Evolutionary conservation across 257 asterid species (phyloP), one percentile per base, ranked within the genome.

Genomic region (Solanum chilense): DNA sequence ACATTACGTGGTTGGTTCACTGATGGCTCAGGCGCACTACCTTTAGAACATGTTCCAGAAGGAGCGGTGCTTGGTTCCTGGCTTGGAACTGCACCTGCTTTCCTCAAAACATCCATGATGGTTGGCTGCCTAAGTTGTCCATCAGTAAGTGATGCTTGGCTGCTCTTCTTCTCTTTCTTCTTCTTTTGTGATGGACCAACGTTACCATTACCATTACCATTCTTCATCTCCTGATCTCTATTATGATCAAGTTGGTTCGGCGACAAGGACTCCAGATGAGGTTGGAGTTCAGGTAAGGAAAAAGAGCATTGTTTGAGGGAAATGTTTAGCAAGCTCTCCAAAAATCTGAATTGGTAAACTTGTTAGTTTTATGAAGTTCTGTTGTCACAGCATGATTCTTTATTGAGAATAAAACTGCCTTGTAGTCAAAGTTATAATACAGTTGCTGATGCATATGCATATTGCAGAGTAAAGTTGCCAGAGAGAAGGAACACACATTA

Each of bases 41-140:
- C 87, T 90, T 87, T 89, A 31, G 94, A 87, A 62, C 90, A 77
- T 25, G 41, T 73, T 75, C 86, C 88, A 88, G 94, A 85, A 29
- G 91, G 88, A 83, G 91, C 90, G 86, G 91, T 93, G 78, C 87
- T 86, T 35, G 60, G 73, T 90, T 88, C 95, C 91, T 93, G 94
- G 93, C 93, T 93, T 78, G 96, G 90, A 37, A 84, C 85, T 78
- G 90, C 86, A 35, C 95, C 95, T 58, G 93, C 91, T 92, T 93
- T 94, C 88, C 85, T 94, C 93, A 95, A 91, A 62, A 87, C 85
- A 71, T 94, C 98, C 83, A 86, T 75, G 62, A 94, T 85, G 82
- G 92, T 95, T 90, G 94, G 98, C 93, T 95, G 98, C 92, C 89
- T 93, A 73, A 90, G 89, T 78, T 93, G 93, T 20, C 92, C 95